Percentiles rank a stretch among this genome's conserved stretches.
Evolutionary conservation across 139 green algal genomes (phyloP).

Genomic region (Gonium pectorale): DNA sequence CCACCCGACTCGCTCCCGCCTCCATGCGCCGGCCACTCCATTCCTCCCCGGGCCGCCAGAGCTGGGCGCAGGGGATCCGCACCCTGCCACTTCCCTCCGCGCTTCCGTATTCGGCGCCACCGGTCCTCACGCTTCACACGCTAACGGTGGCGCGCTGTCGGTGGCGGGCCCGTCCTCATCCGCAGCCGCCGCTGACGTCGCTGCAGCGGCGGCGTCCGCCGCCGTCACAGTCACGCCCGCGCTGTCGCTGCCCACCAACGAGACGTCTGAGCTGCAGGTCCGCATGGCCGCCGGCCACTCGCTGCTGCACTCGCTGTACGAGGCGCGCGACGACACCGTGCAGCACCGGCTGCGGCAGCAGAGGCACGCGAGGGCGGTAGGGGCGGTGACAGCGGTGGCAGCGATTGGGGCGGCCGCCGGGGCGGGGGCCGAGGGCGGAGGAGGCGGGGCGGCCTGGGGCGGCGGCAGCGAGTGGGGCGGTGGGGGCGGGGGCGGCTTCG

Average conservation of each 20-base stretch:
- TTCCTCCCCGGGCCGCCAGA: not conserved
- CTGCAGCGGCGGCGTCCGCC: not conserved
- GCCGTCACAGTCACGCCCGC: not conserved
- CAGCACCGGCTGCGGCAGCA: constrained; percentile 48
- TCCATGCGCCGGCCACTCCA: not conserved
- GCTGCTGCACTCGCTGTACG: constrained; percentile 68
- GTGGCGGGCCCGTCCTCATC: not conserved
- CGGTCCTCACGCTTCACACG: too few species aligned
- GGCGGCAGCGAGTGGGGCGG: too few species aligned
- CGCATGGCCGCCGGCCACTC: constrained; percentile 56
- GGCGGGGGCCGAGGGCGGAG: not conserved
- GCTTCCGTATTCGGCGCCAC: too few species aligned
- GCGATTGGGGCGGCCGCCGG: not conserved
- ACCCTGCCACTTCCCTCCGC: too few species aligned
- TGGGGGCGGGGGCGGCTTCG: too few species aligned
- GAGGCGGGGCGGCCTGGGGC: too few species aligned
- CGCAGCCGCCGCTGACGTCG: not conserved
- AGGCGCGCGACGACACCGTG: constrained; percentile 57
- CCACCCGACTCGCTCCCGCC: not conserved
- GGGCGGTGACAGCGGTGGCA: not conserved
- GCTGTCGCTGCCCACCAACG: constrained; percentile 45
- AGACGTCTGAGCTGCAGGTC: constrained; percentile 41
- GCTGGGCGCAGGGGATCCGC: not conserved
- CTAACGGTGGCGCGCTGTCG: not conserved
- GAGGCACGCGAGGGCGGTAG: not conserved